Evolutionary conservation across 805 yeast species (phyloP).

Genomic region (Candida endomychidarum): DNA sequence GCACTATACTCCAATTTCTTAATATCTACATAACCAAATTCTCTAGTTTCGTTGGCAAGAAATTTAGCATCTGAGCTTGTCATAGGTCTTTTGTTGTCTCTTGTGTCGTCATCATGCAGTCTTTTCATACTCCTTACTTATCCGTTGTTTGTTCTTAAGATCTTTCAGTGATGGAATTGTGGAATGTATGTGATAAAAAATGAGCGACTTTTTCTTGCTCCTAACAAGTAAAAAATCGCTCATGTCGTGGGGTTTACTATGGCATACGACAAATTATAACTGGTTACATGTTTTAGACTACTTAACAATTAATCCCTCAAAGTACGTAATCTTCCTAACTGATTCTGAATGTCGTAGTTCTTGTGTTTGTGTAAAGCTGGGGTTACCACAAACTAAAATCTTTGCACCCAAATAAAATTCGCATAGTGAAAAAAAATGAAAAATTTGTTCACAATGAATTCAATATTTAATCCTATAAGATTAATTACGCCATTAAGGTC

Average conservation of each 20-base stretch:
- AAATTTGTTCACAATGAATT: conserved; percentile 3
- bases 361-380: no score
- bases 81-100: conserved; percentile 10
- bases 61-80: conserved; percentile 4
- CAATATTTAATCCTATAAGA: background rate
- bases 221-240: background rate
- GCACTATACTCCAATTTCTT: conserved; percentile 42
- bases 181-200: no score
- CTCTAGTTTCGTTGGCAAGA: background rate
- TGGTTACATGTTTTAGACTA: no score
- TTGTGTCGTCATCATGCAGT: background rate
- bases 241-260: background rate
- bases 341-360: no score
- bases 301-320: no score
- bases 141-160: no score
- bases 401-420: no score
- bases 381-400: background rate
- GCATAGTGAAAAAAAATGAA: conserved; percentile 5
- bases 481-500: conserved; percentile 1
- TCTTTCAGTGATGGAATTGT: no score
- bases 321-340: no score
- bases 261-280: no score
- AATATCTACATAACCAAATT: conserved; percentile 36
- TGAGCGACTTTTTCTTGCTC: no score
- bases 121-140: conserved; percentile 7